These are phyloP conservation scores for Astragalus membranaceus DNA, from an alignment of 306 rosid genomes.

Conservation along the genomic window DNA sequence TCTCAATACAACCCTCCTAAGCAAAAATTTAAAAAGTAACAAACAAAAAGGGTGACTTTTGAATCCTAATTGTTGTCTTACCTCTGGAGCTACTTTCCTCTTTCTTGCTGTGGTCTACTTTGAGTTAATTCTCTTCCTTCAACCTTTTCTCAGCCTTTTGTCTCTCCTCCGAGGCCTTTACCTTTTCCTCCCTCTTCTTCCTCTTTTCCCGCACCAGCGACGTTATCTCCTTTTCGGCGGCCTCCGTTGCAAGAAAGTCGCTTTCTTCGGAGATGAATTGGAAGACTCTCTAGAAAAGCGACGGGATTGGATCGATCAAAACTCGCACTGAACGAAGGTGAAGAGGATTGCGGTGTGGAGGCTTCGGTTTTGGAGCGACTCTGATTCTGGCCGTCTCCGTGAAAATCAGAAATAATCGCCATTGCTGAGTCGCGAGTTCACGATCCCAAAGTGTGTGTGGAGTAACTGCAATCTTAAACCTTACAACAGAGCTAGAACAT, in stretches of 20 bases:
- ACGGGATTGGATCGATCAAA: conserved; percentile 54
- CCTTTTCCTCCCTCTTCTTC: conserved; percentile 25
- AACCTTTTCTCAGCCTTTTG: conserved; percentile 13
- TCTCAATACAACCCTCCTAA: neutral
- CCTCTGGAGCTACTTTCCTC: conserved; percentile 31
- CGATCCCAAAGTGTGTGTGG: neutral
- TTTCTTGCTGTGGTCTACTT: conserved; percentile 20
- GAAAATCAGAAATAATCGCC: conserved; percentile 72
- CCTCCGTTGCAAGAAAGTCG: conserved; percentile 37
- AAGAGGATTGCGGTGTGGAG: neutral
- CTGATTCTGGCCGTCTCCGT: conserved; percentile 39
- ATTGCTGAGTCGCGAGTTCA: conserved; percentile 14
- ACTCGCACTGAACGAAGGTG: conserved; percentile 30
- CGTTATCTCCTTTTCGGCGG: conserved; percentile 42
- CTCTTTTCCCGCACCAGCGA: conserved; percentile 34
- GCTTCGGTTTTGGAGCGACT: neutral
- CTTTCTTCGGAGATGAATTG: conserved; percentile 66
- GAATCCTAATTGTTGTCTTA: neutral
- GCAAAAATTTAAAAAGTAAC: neutral
- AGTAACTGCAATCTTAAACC: neutral
- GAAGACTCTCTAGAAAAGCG: conserved; percentile 49
- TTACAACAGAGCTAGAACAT: no score
- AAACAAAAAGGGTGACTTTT: neutral
- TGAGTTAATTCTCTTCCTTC: neutral
- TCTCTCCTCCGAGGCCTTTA: conserved; percentile 19